Base-by-base conservation (phyloP, 345 rosid genomes). In the Rubroshorea leprosula region DNA sequence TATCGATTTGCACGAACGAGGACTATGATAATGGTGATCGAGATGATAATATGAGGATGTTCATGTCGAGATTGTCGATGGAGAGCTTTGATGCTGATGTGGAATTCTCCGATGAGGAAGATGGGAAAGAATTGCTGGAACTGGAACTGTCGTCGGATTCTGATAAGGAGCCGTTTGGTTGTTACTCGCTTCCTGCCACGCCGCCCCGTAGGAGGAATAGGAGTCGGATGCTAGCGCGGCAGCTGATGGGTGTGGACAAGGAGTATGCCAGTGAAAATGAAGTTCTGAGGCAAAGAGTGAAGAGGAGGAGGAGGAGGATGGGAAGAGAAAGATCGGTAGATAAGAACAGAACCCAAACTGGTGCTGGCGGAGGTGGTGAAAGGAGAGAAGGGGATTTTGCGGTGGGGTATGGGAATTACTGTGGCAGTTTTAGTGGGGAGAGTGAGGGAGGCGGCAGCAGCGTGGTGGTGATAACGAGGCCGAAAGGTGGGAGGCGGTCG, bases 251-350 rank as follows among this genome's bases (percentile, higher is more conserved):
- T 8, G 64, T 38, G 49, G 60, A 10, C 11, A 83, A 83, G 62
- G 91, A 85, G 24, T 93, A 86, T 43, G 86, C 88, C 0, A 89
- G 97, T 69, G 99, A 89, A 45, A 89, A 83, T 55, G 99, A 93
- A 55, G 80, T 22, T 24, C 31, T 43, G 23, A 38, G 60, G 66
- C 25, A 8, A 27, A 58, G 38, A 65, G 57, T 54, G 47, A 73
- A 66, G 48, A 74, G 41, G 75, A 77, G 82, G 73, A 72, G 26
- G 63, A 67, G 76, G 59, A 62, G 59, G 59, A 3, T 54, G 19
- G 19, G 22, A 5, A 54, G 66, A 51, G 58, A 62, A 17, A 54
- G 58, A 10, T 23, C 57, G 39, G 12, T 13, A 0, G 55, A 29
- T 5, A 68, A 58, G 71, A 68, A 57, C 57, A 66, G 60, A 52